Conservation (phyloP, 352 stramenopile genomes). For the Globisporangium cystogenes region DNA sequence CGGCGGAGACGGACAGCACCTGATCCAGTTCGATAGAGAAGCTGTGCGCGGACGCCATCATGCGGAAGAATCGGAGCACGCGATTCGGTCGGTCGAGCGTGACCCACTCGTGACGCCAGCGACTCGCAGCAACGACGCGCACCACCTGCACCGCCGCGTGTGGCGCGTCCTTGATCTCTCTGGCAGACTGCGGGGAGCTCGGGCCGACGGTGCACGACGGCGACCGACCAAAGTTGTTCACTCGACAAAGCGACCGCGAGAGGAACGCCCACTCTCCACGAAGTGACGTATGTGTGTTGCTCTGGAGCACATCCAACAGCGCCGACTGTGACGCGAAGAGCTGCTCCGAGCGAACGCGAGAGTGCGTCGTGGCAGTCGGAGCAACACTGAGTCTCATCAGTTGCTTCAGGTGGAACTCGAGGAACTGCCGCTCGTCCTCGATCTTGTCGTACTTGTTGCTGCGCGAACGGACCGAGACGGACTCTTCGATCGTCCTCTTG, state of each 20-base stretch:
- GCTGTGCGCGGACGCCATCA: constrained; percentile 26
- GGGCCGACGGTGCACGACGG: constrained; percentile 8
- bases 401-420: constrained; percentile 28
- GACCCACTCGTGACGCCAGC: constrained; percentile 55
- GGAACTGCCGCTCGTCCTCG: constrained; percentile 34
- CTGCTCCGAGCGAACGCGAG: constrained; percentile 2
- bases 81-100: constrained; percentile 30
- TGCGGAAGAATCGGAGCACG: constrained; percentile 39
- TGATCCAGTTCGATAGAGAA: constrained; percentile 26
- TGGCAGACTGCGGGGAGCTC: neutral
- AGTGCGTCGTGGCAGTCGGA: neutral
- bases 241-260: constrained; percentile 9
- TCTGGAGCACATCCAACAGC: constrained; percentile 24
- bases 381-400: constrained; percentile 6
- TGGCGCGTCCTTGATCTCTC: constrained; percentile 10
- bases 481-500: constrained; percentile 22
- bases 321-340: constrained; percentile 17
- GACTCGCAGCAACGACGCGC: constrained; percentile 22
- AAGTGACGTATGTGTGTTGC: constrained; percentile 16
- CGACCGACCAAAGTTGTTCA: constrained; percentile 8
- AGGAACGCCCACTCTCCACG: constrained; percentile 24
- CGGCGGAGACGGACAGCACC: constrained; percentile 17
- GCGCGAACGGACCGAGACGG: constrained; percentile 31
- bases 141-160: constrained; percentile 33
- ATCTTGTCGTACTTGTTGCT: constrained; percentile 22